Percentiles rank a stretch among this genome's conserved stretches.
These are phyloP conservation scores for Saccharomycopsis sp. DNA, from an alignment of 805 yeast species.

Conservation along the genomic window DNA sequence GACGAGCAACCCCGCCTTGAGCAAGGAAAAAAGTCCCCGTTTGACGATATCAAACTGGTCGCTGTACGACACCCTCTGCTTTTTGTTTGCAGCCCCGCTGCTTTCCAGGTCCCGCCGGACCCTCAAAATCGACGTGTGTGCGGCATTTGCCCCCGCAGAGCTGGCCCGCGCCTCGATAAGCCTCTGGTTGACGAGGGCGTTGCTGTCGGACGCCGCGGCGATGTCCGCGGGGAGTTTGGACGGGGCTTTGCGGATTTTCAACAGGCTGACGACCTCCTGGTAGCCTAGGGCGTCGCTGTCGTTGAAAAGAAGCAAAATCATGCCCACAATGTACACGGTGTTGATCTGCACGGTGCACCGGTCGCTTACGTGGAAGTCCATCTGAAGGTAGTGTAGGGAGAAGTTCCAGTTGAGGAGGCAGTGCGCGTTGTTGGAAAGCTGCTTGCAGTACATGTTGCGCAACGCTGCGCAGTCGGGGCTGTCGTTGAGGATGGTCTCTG, in stretches of 20 bases:
- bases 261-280: background rate
- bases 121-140: background rate
- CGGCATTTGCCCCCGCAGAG: background rate
- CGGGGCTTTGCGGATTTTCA: background rate
- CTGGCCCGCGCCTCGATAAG: background rate
- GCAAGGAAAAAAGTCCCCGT: constrained; percentile 12
- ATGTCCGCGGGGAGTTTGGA: background rate
- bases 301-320: constrained; percentile 14
- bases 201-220: background rate
- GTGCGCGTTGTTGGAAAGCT: constrained; percentile 3
- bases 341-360: constrained; percentile 1
- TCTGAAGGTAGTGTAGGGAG: constrained; percentile 13
- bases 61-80: background rate
- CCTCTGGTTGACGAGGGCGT: background rate
- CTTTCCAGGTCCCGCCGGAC: no score
- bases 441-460: background rate
- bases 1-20: constrained; percentile 7
- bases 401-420: constrained; percentile 15
- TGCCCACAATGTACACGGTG: constrained; percentile 16
- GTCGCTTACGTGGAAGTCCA: constrained; percentile 9
- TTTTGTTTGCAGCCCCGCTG: no score
- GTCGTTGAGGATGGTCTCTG: background rate
- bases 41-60: constrained; percentile 15
- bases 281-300: constrained; percentile 8
- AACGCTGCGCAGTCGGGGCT: background rate